Evolutionary conservation across 1,284 basidiomycete species (phyloP), one percentile per base, ranked within the genome.

Genomic region (Lentinula novae-zelandiae): DNA sequence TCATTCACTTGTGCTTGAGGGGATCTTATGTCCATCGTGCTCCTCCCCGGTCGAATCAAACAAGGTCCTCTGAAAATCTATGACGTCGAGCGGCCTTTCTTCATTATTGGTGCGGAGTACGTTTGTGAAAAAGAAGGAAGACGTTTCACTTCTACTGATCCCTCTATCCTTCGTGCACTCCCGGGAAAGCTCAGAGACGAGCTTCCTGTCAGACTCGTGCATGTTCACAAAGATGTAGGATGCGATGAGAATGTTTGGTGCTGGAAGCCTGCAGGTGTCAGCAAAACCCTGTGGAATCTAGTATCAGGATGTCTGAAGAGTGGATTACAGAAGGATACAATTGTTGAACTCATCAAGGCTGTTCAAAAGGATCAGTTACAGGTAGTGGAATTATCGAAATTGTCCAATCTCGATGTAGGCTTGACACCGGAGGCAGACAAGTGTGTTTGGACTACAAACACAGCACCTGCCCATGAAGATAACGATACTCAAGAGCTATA

Each of bases 91-190:
- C 83, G 83, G 63, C 87, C 89, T 1, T 91, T 91, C 74, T 91
- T 86, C 68, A 80, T 91, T 68, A 89, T 91, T 48, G 89, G 86
- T 17, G 89, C 88, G 68, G 86, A 89, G 69, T 91, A 91, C 63
- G 75, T 79, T 2, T 91, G 89, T 69, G 78, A 76, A 58, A 83
- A 79, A 33, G 84, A 85, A 39, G 85, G 83, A 0, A 81, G 86
- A 42, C 82, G 77, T 63, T 89, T 84, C 65, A 82, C 85, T 0
- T 87, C 84, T 68, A 89, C 86, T 0, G 89, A 91, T 66, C 75
- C 81, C 2, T 82, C 83, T 5, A 85, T 91, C 66, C 77, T 90
- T 61, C 82, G 83, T 49, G 81, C 86, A 2, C 77, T 91, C 9
- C 89, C 89, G 0, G 70, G 75, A 3, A 81, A 83, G 61, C 76